phyloP scores from a whole-genome alignment of 108 stramenopile species.

The Cyclotella kingstonii region DNA sequence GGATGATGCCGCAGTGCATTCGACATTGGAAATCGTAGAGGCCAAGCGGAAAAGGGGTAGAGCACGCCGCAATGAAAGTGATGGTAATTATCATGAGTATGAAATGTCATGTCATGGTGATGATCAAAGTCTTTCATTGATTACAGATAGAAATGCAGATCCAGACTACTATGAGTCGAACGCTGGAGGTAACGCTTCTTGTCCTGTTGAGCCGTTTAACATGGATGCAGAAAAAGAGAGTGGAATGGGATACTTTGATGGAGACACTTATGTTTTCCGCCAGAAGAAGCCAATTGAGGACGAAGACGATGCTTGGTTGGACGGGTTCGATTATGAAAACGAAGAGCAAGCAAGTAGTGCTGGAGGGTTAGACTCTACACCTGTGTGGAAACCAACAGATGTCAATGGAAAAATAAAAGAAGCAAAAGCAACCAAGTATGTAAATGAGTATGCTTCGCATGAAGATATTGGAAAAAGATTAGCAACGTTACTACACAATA shows the following conservation, averaged over 20 bases:
- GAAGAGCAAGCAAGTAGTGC: slow-evolving; percentile 31
- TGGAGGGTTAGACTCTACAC: slow-evolving; percentile 29
- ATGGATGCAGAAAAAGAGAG: slow-evolving; percentile 77
- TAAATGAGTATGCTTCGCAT: slow-evolving; percentile 15
- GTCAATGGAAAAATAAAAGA: slow-evolving; percentile 1
- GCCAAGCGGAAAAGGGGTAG: slow-evolving; percentile 33
- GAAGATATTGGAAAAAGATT: slow-evolving; percentile 49
- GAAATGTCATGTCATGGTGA: not conserved
- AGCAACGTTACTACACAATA: slow-evolving; percentile 45
- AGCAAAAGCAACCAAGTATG: slow-evolving; percentile 16
- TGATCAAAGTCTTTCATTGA: slow-evolving; percentile 26
- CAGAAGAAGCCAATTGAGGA: slow-evolving; percentile 44
- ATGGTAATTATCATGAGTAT: not conserved
- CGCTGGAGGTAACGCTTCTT: slow-evolving; percentile 33
- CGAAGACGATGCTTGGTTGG: slow-evolving; percentile 84
- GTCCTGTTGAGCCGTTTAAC: slow-evolving; percentile 82
- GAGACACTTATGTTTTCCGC: slow-evolving; percentile 84
- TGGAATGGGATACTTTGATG: slow-evolving; percentile 82
- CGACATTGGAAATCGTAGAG: slow-evolving; percentile 22
- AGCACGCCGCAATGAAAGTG: slow-evolving; percentile 20
- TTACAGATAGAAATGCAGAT: slow-evolving; percentile 27
- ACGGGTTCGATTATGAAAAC: slow-evolving; percentile 45
- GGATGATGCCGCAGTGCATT: slow-evolving; percentile 21
- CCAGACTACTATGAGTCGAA: slow-evolving; percentile 43
- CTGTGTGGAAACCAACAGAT: slow-evolving; percentile 26